These are phyloP conservation scores for Aspergillus cejpii DNA, from an alignment of 2,329 filamentous ascomycete genomes.

Conservation along the genomic window DNA sequence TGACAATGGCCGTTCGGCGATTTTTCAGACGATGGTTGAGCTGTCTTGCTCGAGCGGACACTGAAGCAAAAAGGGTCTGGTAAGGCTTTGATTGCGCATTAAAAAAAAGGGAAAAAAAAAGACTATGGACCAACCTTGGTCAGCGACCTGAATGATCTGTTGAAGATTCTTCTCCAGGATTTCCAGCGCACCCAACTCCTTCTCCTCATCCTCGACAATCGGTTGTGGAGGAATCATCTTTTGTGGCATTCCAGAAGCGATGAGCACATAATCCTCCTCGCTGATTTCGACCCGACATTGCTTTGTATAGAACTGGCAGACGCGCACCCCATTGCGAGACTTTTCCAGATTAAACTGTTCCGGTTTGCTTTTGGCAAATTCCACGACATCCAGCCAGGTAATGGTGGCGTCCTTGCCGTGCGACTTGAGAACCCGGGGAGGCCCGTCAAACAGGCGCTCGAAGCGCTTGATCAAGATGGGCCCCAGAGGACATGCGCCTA, in stretches of 20 bases:
- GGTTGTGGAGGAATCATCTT: conserved; percentile 74
- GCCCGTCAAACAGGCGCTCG: conserved; percentile 76
- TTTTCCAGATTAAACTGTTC: conserved; percentile 68
- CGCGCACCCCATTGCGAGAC: conserved; percentile 59
- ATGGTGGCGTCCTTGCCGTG: conserved; percentile 57
- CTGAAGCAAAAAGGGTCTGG: conserved; percentile 30
- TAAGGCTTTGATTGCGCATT: neutral
- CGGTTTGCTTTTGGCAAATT: conserved; percentile 73
- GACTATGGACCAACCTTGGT: conserved; percentile 52
- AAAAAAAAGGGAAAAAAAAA: neutral
- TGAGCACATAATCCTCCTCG: conserved; percentile 80
- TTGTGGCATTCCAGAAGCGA: conserved; percentile 74
- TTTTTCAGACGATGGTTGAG: conserved; percentile 74
- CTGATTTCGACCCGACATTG: conserved; percentile 76
- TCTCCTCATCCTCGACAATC: conserved; percentile 77
- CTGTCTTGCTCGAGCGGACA: conserved; percentile 65
- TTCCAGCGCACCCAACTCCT: conserved; percentile 75
- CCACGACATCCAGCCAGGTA: conserved; percentile 79
- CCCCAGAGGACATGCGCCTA: conserved; percentile 75
- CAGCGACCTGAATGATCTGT: conserved; percentile 71
- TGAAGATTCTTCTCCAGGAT: conserved; percentile 73
- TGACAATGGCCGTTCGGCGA: conserved; percentile 64
- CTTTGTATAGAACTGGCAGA: conserved; percentile 76
- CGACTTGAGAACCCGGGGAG: conserved; percentile 60
- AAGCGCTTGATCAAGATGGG: conserved; percentile 80